These are phyloP conservation scores for Parathielavia appendiculata DNA, from an alignment of 495 filamentous ascomycete species.

Conservation along the genomic window DNA sequence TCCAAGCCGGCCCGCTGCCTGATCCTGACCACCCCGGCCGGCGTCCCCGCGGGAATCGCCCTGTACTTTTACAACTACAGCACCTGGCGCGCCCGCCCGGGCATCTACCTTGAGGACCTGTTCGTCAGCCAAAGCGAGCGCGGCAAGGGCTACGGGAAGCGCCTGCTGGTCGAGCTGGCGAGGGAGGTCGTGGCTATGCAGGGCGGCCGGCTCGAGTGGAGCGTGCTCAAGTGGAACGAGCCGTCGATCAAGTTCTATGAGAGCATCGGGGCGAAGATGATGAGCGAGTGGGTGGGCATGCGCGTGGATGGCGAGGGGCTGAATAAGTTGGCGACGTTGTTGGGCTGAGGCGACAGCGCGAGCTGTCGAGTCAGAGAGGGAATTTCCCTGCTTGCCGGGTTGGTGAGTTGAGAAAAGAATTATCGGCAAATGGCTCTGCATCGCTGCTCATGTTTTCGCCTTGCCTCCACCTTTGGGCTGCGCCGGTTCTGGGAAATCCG, in stretches of 20 bases:
- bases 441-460: background rate
- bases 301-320: constrained; percentile 74
- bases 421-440: background rate
- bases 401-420: background rate
- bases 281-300: constrained; percentile 90
- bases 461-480: background rate
- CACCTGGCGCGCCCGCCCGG: constrained; percentile 81
- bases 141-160: constrained; percentile 72
- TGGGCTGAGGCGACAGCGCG: constrained; percentile 27
- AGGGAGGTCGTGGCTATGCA: constrained; percentile 64
- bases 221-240: constrained; percentile 86
- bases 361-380: background rate
- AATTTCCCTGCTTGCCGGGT: background rate
- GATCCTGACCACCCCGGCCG: constrained; percentile 39
- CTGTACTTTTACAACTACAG: constrained; percentile 58
- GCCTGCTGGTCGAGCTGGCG: constrained; percentile 70
- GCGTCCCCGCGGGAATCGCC: constrained; percentile 50
- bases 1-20: constrained; percentile 44
- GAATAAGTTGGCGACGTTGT: constrained; percentile 50
- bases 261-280: constrained; percentile 69
- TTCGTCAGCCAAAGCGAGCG: constrained; percentile 70
- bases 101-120: constrained; percentile 92
- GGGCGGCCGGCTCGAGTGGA: constrained; percentile 84
- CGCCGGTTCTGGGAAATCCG: background rate
- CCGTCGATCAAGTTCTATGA: constrained; percentile 85